Percentiles rank a stretch among this genome's conserved stretches.
Evolutionary conservation across 192 early-diverging fungal genomes (phyloP).

Genomic region (Umbelopsis vinacea): DNA sequence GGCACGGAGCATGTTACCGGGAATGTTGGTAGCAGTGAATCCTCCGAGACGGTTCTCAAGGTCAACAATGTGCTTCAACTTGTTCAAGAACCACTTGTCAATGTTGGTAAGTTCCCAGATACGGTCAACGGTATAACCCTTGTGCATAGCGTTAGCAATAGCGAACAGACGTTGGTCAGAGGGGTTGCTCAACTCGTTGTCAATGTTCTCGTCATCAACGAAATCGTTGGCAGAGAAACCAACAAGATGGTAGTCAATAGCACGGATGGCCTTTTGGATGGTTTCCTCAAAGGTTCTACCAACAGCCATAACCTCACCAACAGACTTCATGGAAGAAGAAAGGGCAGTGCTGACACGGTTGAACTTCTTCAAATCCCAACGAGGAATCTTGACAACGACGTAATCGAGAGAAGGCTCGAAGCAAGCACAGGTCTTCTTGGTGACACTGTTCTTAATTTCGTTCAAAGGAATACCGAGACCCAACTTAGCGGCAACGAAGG

Average conservation of each 20-base stretch:
- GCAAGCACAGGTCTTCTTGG: conserved; percentile 94
- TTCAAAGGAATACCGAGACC: conserved; percentile 92
- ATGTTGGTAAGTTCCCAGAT: conserved; percentile 91
- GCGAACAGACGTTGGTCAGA: conserved; percentile 96
- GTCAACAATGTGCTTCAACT: conserved; percentile 86
- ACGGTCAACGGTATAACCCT: conserved; percentile 89
- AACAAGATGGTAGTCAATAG: conserved; percentile 85
- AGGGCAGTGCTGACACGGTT: conserved; percentile 89
- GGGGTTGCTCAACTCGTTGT: conserved; percentile 88
- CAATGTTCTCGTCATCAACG: conserved; percentile 71
- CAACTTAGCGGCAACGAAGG: conserved; percentile 97
- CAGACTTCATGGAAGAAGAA: conserved; percentile 94
- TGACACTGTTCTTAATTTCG: conserved; percentile 94
- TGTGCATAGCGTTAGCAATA: conserved; percentile 93
- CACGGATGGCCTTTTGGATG: conserved; percentile 94
- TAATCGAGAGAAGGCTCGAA: conserved; percentile 98
- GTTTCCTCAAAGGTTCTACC: conserved; percentile 98
- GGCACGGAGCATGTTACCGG: conserved; percentile 56
- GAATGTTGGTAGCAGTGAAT: conserved; percentile 67
- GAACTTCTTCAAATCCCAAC: conserved; percentile 98
- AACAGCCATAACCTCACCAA: conserved; percentile 98
- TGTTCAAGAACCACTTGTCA: conserved; percentile 98
- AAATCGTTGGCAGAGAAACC: conserved; percentile 79
- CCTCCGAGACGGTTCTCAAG: conserved; percentile 70
- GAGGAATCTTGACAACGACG: conserved; percentile 81